Percentiles rank a stretch among this genome's conserved stretches.
These are phyloP conservation scores for Phytophthora vignae DNA, from an alignment of 352 stramenopile species.

Conservation along the genomic window DNA sequence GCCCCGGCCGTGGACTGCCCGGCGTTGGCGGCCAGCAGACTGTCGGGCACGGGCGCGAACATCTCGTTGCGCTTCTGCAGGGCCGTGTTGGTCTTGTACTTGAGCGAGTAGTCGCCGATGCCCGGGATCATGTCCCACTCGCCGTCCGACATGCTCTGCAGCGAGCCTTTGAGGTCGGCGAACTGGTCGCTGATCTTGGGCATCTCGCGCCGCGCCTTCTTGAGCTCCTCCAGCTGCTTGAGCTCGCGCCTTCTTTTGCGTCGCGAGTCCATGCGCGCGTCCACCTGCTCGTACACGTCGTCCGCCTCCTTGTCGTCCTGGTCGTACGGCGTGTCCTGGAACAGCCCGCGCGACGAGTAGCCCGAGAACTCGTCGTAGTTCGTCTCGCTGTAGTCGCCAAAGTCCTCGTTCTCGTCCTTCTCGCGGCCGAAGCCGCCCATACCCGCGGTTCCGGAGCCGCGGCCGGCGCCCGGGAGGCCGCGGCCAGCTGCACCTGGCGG, in stretches of 20 bases:
- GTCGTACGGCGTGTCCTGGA: conserved; percentile 95
- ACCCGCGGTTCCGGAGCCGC: conserved; percentile 81
- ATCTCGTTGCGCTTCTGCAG: conserved; percentile 94
- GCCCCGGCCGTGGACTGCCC: conserved; percentile 19
- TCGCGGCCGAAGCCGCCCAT: conserved; percentile 87
- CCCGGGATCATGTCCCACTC: conserved; percentile 98
- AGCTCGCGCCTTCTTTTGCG: conserved; percentile 91
- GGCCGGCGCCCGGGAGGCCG: conserved; percentile 61
- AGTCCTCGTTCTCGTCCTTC: conserved; percentile 89
- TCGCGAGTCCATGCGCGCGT: conserved; percentile 95
- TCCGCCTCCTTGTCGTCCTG: conserved; percentile 97
- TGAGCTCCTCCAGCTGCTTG: conserved; percentile 85
- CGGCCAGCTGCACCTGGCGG: conserved; percentile 85
- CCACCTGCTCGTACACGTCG: conserved; percentile 95
- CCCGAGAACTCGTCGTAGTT: conserved; percentile 94
- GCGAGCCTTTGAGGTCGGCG: conserved; percentile 95
- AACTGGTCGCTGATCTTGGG: conserved; percentile 98
- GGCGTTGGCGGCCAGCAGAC: conserved; percentile 81
- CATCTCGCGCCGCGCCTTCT: conserved; percentile 85
- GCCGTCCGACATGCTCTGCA: conserved; percentile 92
- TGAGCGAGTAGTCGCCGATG: conserved; percentile 96
- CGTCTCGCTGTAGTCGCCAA: conserved; percentile 90
- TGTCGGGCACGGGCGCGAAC: conserved; percentile 96
- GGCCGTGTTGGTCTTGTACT: conserved; percentile 91
- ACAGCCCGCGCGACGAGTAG: conserved; percentile 87